These are phyloP conservation scores for Geotrichum cucujoidarum DNA, from an alignment of 1,139 yeast genomes.

Conservation along the genomic window DNA sequence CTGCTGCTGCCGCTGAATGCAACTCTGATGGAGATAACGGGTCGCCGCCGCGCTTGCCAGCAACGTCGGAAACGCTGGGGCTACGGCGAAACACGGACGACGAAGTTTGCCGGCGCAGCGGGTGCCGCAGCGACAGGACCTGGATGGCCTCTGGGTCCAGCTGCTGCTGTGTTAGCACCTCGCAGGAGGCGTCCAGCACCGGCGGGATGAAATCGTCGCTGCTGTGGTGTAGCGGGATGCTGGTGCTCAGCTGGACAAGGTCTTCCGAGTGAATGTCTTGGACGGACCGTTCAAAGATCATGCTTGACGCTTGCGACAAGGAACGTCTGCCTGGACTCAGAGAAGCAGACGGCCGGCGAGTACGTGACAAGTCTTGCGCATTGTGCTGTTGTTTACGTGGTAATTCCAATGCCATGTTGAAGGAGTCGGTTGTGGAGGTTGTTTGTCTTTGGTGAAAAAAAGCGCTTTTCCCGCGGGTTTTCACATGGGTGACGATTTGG, in stretches of 20 bases:
- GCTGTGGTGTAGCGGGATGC: slow-evolving; percentile 46
- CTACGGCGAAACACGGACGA: too few relatives aligned
- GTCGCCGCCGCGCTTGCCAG: background rate
- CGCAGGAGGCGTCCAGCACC: slow-evolving; percentile 73
- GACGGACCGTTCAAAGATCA: slow-evolving; percentile 42
- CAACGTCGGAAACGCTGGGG: slow-evolving; percentile 6
- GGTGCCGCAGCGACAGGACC: slow-evolving; percentile 52
- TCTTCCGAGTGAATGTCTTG: slow-evolving; percentile 29
- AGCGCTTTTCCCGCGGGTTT: too few relatives aligned
- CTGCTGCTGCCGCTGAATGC: too few relatives aligned
- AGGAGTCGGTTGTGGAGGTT: too few relatives aligned
- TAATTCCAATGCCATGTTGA: too few relatives aligned
- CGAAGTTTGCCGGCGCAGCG: slow-evolving; percentile 42
- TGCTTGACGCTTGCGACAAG: slow-evolving; percentile 34
- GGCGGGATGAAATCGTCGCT: slow-evolving; percentile 74
- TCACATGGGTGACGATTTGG: too few relatives aligned
- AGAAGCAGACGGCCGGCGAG: too few relatives aligned
- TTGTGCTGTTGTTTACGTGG: too few relatives aligned
- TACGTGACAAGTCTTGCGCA: too few relatives aligned
- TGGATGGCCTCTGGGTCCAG: slow-evolving; percentile 65
- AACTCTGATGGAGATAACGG: background rate
- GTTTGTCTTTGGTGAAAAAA: too few relatives aligned
- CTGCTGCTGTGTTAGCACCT: slow-evolving; percentile 51
- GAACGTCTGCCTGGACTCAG: background rate
- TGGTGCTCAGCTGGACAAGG: slow-evolving; percentile 17